Conservation (phyloP, 2,329 filamentous ascomycete genomes). For the Penicillium sp. region DNA sequence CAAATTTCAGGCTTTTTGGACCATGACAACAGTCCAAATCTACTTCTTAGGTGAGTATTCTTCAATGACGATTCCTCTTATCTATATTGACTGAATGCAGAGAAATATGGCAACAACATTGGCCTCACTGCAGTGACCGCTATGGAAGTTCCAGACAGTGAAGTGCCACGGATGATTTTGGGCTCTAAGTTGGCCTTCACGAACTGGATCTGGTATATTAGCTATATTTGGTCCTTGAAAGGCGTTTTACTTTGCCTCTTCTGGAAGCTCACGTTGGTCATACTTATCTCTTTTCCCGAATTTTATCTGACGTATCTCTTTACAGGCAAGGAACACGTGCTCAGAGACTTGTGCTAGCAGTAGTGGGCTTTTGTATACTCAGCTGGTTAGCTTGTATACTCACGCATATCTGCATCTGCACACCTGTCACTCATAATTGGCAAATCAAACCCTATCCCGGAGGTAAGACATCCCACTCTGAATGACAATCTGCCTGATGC, state of each 20-base stretch:
- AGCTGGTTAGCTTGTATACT: slow-evolving; percentile 31
- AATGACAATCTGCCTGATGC: background rate
- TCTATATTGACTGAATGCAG: slow-evolving; percentile 6
- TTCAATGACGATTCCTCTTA: too few relatives aligned
- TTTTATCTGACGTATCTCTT: too few relatives aligned
- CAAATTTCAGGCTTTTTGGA: slow-evolving; percentile 6
- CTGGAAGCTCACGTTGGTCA: slow-evolving; percentile 28
- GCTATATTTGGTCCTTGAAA: slow-evolving; percentile 34
- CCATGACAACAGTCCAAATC: slow-evolving; percentile 13
- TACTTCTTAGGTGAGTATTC: slow-evolving; percentile 6
- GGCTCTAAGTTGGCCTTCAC: slow-evolving; percentile 34
- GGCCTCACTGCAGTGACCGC: slow-evolving; percentile 28
- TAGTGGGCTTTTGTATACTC: slow-evolving; percentile 22
- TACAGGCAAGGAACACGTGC: slow-evolving; percentile 26
- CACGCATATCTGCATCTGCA: slow-evolving; percentile 31
- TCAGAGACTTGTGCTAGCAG: slow-evolving; percentile 23
- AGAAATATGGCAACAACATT: slow-evolving; percentile 31
- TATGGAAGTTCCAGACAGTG: slow-evolving; percentile 24
- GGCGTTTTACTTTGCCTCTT: slow-evolving; percentile 34
- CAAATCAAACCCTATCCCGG: slow-evolving; percentile 33
- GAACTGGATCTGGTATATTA: slow-evolving; percentile 38
- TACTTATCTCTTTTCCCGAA: background rate
- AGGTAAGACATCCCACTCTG: slow-evolving; percentile 12
- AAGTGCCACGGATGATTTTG: slow-evolving; percentile 21
- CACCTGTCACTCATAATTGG: slow-evolving; percentile 29